Evolutionary conservation across 192 early-diverging fungal species (phyloP).

Genomic region (Coemansia sp.): DNA sequence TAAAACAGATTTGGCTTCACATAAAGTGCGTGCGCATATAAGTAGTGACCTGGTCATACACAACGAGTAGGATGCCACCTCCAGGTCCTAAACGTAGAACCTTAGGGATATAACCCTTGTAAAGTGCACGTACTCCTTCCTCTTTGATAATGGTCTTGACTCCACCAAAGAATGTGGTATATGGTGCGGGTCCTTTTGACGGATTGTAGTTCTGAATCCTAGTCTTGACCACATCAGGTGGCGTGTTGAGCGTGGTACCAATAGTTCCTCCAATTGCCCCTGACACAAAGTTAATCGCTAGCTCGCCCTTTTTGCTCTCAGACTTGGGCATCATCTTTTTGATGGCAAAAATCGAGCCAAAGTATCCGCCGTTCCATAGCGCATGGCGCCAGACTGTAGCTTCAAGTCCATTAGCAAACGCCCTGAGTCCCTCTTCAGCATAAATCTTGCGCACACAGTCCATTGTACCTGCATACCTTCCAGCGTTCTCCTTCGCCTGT

Average conservation of each 20-base stretch:
- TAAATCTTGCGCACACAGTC: constrained; percentile 83
- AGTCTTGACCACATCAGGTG: constrained; percentile 96
- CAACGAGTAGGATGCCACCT: constrained; percentile 81
- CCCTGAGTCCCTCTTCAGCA: constrained; percentile 73
- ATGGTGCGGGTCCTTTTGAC: constrained; percentile 69
- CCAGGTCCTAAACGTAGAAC: constrained; percentile 93
- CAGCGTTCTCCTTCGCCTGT: constrained; percentile 86
- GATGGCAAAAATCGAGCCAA: constrained; percentile 71
- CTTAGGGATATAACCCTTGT: constrained; percentile 96
- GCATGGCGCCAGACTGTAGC: constrained; percentile 93
- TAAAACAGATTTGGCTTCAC: constrained; percentile 24
- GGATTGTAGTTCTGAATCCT: constrained; percentile 85
- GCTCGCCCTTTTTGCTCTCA: constrained; percentile 70
- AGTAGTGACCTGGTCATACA: constrained; percentile 81
- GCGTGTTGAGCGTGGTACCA: constrained; percentile 91
- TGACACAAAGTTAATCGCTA: constrained; percentile 85
- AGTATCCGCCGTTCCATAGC: constrained; percentile 86
- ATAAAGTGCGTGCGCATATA: constrained; percentile 81
- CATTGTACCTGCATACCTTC: constrained; percentile 77
- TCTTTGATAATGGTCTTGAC: constrained; percentile 76
- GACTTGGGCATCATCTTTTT: constrained; percentile 77
- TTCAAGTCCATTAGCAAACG: constrained; percentile 89
- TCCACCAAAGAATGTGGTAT: constrained; percentile 85
- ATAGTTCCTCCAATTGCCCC: constrained; percentile 91
- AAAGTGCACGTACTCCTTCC: constrained; percentile 84